Conservation (phyloP, 2,329 filamentous ascomycete genomes). For the Pseudogymnoascus sp. region DNA sequence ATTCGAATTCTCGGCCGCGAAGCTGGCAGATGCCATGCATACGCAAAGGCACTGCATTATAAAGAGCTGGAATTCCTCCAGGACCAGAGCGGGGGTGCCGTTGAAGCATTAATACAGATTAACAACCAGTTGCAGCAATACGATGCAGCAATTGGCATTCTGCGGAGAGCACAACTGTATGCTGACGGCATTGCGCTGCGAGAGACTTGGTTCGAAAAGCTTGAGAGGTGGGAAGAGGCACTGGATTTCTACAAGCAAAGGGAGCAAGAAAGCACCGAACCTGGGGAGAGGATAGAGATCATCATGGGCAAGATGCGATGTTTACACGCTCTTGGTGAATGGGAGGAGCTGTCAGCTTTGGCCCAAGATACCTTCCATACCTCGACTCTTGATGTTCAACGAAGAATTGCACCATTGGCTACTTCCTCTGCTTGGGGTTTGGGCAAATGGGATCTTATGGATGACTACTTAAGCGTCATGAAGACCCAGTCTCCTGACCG, state of each 20-base stretch:
- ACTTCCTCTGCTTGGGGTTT: conserved; percentile 95
- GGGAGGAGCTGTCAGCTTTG: conserved; percentile 84
- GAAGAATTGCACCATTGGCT: conserved; percentile 84
- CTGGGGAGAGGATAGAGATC: conserved; percentile 90
- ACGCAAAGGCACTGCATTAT: conserved; percentile 96
- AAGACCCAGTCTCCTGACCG: conserved; percentile 88
- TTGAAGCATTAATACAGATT: conserved; percentile 96
- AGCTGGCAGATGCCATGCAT: conserved; percentile 93
- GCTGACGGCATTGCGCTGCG: conserved; percentile 88
- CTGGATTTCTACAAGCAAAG: conserved; percentile 85
- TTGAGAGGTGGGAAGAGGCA: conserved; percentile 97
- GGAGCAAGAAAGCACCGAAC: conserved; percentile 61
- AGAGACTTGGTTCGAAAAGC: conserved; percentile 98
- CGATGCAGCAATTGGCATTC: conserved; percentile 94
- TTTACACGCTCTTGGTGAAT: conserved; percentile 92
- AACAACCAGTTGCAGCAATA: conserved; percentile 99
- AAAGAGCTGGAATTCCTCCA: conserved; percentile 98
- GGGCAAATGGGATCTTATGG: conserved; percentile 97
- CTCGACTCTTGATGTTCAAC: conserved; percentile 77
- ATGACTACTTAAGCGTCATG: conserved; percentile 92
- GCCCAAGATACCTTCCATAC: conserved; percentile 92
- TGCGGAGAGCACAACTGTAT: conserved; percentile 92
- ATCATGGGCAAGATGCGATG: conserved; percentile 99
- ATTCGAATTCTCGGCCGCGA: conserved; percentile 91
- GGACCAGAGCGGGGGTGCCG: conserved; percentile 89